Evolutionary conservation across 2,329 filamentous ascomycete genomes (phyloP), one percentile per base, ranked within the genome.

Genomic region (Capronia coronata): DNA sequence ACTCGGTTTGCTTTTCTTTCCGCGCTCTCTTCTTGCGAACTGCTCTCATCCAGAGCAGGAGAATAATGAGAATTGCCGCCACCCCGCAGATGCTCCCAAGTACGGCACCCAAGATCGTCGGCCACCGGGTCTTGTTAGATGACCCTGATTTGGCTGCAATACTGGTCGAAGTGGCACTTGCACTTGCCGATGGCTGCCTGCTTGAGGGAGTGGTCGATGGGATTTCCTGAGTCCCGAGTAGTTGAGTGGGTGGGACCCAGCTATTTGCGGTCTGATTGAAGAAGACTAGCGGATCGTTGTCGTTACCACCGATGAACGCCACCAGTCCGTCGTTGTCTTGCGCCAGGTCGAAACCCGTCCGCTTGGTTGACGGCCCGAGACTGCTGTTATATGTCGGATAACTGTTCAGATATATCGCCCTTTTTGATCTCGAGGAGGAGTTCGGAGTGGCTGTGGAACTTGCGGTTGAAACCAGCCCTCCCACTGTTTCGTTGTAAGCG

Each of bases 341-440:
- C 0, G 89, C 86, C 13, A 94, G 65, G 0, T 86, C 83, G 62
- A 81, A 94, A 40, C 80, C 78, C n/a, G 73, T 74, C 57, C 89
- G 77, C 4, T 74, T 79, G 7, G 68, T 72, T 1, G 69, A 77
- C 0, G 90, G 86, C 0, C 86, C 90, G 35, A 83, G 68, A 1
- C 82, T 84, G 45, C 71, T 75, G 67, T 96, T 90, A 67, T 96
- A 96, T 2, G 74, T 62, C 1, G 90, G 89, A 80, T 87, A 94
- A 61, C 82, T 72, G 18, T 69, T 70, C 21, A 82, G 64, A 1
- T 79, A 82, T 23, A 86, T 66, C 13, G 74, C 71, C 55, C 77
- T 68, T 63, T 73, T 78, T 54, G 65, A 67, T 43, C 69, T 70
- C 37, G 66, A 61, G 22, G 59, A 43, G n/a, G 38, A 48, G n/a